phyloP scores from a whole-genome alignment of 2,329 filamentous ascomycete species.

The Penicillium sp. region DNA sequence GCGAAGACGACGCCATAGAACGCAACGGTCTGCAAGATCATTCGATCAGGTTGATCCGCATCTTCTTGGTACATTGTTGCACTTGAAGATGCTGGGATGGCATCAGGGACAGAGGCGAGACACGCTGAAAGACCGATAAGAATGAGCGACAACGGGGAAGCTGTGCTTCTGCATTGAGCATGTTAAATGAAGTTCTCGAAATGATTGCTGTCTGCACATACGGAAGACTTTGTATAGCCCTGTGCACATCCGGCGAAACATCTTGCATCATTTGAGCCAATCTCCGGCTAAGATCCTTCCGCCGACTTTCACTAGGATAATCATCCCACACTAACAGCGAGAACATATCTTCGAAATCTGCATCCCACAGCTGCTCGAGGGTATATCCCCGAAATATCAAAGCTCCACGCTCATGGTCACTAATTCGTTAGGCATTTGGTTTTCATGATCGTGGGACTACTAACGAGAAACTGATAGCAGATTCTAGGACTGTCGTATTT shows the following conservation, averaged over 20 bases:
- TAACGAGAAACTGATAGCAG: constrained; percentile 32
- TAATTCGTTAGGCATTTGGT: constrained; percentile 9
- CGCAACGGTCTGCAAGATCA: constrained; percentile 23
- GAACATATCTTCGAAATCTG: constrained; percentile 31
- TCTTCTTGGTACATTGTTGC: constrained; percentile 25
- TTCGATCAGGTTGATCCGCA: constrained; percentile 15
- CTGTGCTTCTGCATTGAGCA: constrained; percentile 12
- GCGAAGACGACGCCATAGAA: constrained; percentile 26
- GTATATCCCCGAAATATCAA: constrained; percentile 29
- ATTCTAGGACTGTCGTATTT: constrained; percentile 31
- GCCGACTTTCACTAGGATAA: constrained; percentile 23
- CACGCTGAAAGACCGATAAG: constrained; percentile 28
- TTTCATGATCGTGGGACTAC: neutral
- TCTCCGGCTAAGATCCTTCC: constrained; percentile 12
- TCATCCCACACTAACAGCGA: constrained; percentile 29
- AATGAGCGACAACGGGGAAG: constrained; percentile 25
- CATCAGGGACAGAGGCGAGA: constrained; percentile 17
- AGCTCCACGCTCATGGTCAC: constrained; percentile 25
- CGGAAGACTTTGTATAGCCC: constrained; percentile 23
- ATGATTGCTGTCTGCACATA: constrained; percentile 6
- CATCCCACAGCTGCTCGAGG: constrained; percentile 28
- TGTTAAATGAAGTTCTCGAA: no score
- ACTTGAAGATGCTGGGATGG: constrained; percentile 18
- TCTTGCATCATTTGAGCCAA: constrained; percentile 21
- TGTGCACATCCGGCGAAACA: constrained; percentile 21